Percentiles rank a stretch among this genome's conserved stretches.
These are phyloP conservation scores for Setomelanomma holmii DNA, from an alignment of 2,329 filamentous ascomycete genomes.

Conservation along the genomic window DNA sequence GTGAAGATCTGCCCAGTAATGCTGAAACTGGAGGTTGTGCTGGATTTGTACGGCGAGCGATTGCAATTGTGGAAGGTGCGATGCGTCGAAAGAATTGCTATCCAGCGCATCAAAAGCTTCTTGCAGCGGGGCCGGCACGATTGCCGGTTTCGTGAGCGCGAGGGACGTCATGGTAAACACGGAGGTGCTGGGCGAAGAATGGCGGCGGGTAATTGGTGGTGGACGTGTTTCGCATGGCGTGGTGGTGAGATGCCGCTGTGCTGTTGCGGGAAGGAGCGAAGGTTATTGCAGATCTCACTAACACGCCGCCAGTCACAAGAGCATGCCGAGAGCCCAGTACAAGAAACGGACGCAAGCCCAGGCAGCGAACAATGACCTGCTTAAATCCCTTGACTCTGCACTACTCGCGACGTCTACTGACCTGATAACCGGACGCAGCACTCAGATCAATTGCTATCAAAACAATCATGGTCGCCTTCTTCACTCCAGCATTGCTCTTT, in stretches of 20 bases:
- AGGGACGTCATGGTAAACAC: slow-evolving; percentile 33
- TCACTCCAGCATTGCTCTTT: slow-evolving; percentile 33
- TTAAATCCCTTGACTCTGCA: slow-evolving; percentile 1
- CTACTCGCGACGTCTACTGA: neutral
- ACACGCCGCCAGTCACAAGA: slow-evolving; percentile 24
- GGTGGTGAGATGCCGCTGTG: slow-evolving; percentile 25
- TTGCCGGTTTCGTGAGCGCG: slow-evolving; percentile 29
- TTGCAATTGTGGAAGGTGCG: slow-evolving; percentile 46
- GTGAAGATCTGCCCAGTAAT: slow-evolving; percentile 72
- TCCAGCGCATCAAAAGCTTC: slow-evolving; percentile 36
- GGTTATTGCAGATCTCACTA: slow-evolving; percentile 12
- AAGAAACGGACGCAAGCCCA: slow-evolving; percentile 14
- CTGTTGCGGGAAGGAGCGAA: slow-evolving; percentile 44
- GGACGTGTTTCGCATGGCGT: slow-evolving; percentile 26
- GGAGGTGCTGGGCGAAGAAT: slow-evolving; percentile 13
- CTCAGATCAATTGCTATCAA: neutral
- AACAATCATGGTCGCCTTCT: slow-evolving; percentile 31
- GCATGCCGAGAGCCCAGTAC: slow-evolving; percentile 5
- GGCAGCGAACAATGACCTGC: slow-evolving; percentile 4
- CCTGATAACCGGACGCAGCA: neutral
- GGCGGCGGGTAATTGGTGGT: slow-evolving; percentile 31
- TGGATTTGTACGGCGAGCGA: slow-evolving; percentile 67
- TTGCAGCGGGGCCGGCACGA: slow-evolving; percentile 42
- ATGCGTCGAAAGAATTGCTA: slow-evolving; percentile 10
- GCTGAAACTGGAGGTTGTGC: slow-evolving; percentile 76